Percentiles rank a stretch among this genome's conserved stretches.
Conservation (phyloP, 257 asterid genomes). For the Solanum chmielewskii region DNA sequence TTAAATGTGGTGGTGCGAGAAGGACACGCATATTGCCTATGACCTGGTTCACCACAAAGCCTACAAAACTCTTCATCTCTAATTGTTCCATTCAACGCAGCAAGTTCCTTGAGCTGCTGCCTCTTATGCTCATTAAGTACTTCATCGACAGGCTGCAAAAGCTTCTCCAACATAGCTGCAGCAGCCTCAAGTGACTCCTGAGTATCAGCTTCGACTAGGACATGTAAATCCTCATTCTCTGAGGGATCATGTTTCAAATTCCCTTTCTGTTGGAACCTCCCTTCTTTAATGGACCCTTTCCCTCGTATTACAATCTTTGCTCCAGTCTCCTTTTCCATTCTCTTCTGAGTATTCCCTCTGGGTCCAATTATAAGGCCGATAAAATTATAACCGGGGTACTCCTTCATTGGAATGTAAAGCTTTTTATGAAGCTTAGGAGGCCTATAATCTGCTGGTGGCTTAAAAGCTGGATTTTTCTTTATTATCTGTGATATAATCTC, state of each 20-base stretch:
- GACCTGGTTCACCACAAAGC: conserved; percentile 92
- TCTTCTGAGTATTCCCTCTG: conserved; percentile 91
- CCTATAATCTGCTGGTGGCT: conserved; percentile 96
- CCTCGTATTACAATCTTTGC: conserved; percentile 96
- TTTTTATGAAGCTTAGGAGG: conserved; percentile 90
- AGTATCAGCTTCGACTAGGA: conserved; percentile 86
- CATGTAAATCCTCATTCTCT: conserved; percentile 94
- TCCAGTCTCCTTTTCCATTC: conserved; percentile 95
- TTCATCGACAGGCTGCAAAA: conserved; percentile 93
- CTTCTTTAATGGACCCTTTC: conserved; percentile 91
- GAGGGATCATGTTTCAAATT: conserved; percentile 79
- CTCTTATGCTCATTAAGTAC: conserved; percentile 95
- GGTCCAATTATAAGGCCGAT: conserved; percentile 92
- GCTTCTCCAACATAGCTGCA: conserved; percentile 92
- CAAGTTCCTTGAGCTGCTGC: conserved; percentile 95
- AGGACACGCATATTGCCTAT: conserved; percentile 87
- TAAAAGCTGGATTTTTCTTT: conserved; percentile 88
- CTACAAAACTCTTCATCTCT: conserved; percentile 91
- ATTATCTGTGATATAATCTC: conserved; percentile 83
- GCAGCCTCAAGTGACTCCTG: conserved; percentile 89
- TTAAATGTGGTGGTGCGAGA: conserved; percentile 70
- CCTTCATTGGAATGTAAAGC: conserved; percentile 91
- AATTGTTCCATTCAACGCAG: conserved; percentile 90
- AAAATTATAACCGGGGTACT: conserved; percentile 89
- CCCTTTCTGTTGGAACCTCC: conserved; percentile 81